Evolutionary conservation across 345 rosid genomes (phyloP).

Genomic region (Moricandia arvensis): DNA sequence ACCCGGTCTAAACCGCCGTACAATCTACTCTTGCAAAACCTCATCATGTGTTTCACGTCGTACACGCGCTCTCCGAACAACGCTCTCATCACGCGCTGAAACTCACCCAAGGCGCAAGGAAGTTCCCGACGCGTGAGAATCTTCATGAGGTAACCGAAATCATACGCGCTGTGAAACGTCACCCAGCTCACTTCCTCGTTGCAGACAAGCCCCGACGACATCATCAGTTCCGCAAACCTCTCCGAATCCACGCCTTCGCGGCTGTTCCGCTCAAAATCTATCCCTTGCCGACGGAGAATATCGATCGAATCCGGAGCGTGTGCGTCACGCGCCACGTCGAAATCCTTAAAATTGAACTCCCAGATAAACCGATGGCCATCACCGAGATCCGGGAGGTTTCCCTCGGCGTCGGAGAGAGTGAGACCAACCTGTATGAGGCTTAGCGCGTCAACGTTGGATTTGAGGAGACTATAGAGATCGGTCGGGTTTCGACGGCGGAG

Average conservation of each 20-base stretch:
- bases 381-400: slow-evolving; percentile 62
- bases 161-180: slow-evolving; percentile 91
- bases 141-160: slow-evolving; percentile 64
- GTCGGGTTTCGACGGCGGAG: slow-evolving; percentile 38
- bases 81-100: not conserved
- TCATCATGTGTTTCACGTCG: not conserved
- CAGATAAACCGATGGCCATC: slow-evolving; percentile 49
- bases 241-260: slow-evolving; percentile 57
- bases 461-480: slow-evolving; percentile 61
- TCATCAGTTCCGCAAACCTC: slow-evolving; percentile 71
- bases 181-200: slow-evolving; percentile 84
- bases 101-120: not conserved
- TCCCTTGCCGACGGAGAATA: slow-evolving; percentile 68
- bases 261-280: slow-evolving; percentile 64
- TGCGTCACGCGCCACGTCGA: slow-evolving; percentile 58
- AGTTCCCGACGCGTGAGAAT: not conserved
- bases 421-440: slow-evolving; percentile 81
- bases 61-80: not conserved
- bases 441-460: slow-evolving; percentile 79
- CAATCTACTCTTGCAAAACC: not conserved
- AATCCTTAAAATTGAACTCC: slow-evolving; percentile 84
- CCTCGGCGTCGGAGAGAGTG: slow-evolving; percentile 61
- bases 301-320: slow-evolving; percentile 82
- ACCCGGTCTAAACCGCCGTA: not conserved
- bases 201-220: slow-evolving; percentile 82